Percentiles rank a stretch among this genome's conserved stretches.
Conservation (phyloP, 208 protist genomes). For the Blastocrithidia nonstop region DNA sequence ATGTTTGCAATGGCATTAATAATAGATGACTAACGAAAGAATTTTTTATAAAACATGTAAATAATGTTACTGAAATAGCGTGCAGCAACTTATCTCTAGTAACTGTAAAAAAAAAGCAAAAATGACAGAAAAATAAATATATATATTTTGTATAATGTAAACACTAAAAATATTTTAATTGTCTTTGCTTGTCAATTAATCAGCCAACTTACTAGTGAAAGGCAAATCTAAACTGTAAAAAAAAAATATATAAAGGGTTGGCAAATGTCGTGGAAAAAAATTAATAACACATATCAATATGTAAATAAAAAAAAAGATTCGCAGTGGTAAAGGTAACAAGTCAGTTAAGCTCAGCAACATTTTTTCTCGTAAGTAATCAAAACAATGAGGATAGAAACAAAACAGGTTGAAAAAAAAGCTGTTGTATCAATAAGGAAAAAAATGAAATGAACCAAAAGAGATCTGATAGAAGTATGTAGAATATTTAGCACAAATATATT, state of each 20-base stretch:
- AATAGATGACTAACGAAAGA: too few species aligned
- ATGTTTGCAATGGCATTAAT: too few species aligned
- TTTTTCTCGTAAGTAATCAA: too few species aligned
- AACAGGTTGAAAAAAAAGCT: too few species aligned
- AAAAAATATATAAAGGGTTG: conserved; percentile 5
- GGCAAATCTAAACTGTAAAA: conserved; percentile 11
- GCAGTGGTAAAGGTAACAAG: conserved; percentile 7
- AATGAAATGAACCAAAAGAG: too few species aligned
- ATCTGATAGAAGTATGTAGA: too few species aligned
- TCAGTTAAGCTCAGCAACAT: too few species aligned
- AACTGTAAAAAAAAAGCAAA: conserved; percentile 4
- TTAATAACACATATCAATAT: conserved; percentile 1
- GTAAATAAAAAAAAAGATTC: conserved; percentile 3
- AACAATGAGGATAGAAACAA: too few species aligned
- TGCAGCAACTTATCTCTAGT: neutral
- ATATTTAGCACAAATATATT: too few species aligned
- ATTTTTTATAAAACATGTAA: too few species aligned
- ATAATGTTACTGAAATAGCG: too few species aligned
- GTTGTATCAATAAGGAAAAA: neutral
- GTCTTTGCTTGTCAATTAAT: neutral
- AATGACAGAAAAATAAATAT: conserved; percentile 3
- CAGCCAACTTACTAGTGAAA: neutral
- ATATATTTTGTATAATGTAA: neutral
- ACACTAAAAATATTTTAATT: neutral
- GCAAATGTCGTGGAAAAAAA: conserved; percentile 3